phyloP scores from a whole-genome alignment of 108 stramenopile species.

The Pseudonitzschia multiseries region DNA sequence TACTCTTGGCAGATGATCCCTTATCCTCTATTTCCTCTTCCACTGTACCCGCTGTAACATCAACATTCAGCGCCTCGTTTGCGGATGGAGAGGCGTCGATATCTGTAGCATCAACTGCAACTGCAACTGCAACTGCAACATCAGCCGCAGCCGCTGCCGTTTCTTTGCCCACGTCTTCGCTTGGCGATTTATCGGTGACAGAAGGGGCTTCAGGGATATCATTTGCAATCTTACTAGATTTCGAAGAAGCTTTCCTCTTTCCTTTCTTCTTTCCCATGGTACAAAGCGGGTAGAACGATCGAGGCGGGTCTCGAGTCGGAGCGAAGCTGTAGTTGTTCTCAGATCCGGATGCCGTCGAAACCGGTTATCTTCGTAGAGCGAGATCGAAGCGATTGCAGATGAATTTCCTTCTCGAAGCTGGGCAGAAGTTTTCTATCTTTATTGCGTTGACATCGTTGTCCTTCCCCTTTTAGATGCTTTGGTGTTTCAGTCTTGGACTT shows the following conservation, averaged over 20 bases:
- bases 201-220: neutral
- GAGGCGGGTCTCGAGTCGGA: neutral
- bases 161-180: neutral
- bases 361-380: too few species aligned
- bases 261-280: slow-evolving; percentile 2
- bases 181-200: neutral
- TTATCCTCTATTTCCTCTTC: neutral
- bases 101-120: neutral
- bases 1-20: too few species aligned
- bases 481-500: too few species aligned
- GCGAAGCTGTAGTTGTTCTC: too few species aligned
- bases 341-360: too few species aligned
- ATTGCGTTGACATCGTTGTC: too few species aligned
- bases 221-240: neutral
- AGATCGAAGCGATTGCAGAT: too few species aligned
- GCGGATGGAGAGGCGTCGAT: neutral
- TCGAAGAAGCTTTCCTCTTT: neutral
- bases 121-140: too few species aligned
- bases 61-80: neutral
- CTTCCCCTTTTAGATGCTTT: too few species aligned
- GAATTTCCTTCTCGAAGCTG: too few species aligned
- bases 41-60: neutral
- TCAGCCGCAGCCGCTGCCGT: too few species aligned
- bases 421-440: too few species aligned
- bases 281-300: neutral